Percentiles rank a stretch among this genome's conserved stretches.
Conservation (phyloP, 306 rosid genomes). For the Neltuma alba region DNA sequence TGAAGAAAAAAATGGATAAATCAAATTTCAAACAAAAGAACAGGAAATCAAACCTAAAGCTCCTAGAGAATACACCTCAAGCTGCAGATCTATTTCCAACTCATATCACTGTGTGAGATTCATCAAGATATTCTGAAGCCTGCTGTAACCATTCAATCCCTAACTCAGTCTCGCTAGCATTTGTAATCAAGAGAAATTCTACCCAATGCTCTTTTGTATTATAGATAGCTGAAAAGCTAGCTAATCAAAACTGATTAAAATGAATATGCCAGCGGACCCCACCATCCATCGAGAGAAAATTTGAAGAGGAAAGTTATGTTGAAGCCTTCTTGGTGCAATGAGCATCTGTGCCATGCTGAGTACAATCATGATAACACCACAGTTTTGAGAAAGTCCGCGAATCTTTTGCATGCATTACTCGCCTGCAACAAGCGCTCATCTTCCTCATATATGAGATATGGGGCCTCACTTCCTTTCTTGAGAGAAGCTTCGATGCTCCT, state of each 20-base stretch:
- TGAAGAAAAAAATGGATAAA: neutral
- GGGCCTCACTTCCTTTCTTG: constrained; percentile 85
- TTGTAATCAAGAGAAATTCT: neutral
- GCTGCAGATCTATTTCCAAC: neutral
- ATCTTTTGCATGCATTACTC: constrained; percentile 79
- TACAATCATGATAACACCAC: constrained; percentile 85
- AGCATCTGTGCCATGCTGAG: constrained; percentile 90
- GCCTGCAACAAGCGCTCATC: constrained; percentile 86
- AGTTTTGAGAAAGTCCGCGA: constrained; percentile 65
- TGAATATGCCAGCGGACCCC: neutral
- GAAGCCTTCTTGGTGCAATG: constrained; percentile 81
- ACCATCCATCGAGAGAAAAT: constrained; percentile 1
- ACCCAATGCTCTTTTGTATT: neutral
- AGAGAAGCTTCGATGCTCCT: constrained; percentile 80
- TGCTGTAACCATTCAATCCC: neutral
- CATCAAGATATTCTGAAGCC: neutral
- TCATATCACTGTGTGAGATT: neutral
- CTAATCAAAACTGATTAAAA: neutral
- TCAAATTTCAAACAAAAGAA: neutral
- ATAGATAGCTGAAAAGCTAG: neutral
- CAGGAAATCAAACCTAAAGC: neutral
- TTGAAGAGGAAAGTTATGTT: constrained; percentile 21
- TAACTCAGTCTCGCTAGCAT: neutral
- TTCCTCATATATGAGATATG: constrained; percentile 95
- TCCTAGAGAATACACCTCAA: neutral